These are phyloP conservation scores for Phoma sp. DNA, from an alignment of 2,329 filamentous ascomycete genomes.

Conservation along the genomic window DNA sequence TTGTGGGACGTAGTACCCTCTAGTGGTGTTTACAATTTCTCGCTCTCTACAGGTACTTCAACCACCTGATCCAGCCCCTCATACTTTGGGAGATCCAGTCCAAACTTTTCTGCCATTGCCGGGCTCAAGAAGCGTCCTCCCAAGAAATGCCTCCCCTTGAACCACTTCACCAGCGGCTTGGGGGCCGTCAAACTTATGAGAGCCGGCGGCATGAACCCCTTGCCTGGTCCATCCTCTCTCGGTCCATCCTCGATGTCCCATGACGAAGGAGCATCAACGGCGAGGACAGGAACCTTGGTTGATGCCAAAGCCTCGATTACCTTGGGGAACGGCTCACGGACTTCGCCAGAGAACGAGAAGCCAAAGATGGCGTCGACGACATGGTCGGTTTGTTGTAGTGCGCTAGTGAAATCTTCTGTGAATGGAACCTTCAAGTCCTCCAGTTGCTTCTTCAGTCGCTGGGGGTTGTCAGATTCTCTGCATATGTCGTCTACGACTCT, in stretches of 20 bases:
- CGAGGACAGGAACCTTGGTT: constrained; percentile 77
- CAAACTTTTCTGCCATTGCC: constrained; percentile 82
- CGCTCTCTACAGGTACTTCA: constrained; percentile 63
- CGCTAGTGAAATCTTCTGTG: constrained; percentile 75
- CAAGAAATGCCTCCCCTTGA: constrained; percentile 87
- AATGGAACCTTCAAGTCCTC: constrained; percentile 84
- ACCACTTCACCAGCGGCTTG: constrained; percentile 85
- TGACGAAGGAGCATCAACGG: constrained; percentile 90
- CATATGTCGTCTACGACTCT: not conserved
- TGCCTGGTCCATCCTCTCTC: constrained; percentile 76
- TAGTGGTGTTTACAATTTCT: constrained; percentile 21
- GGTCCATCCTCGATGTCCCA: constrained; percentile 93
- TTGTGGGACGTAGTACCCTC: not conserved
- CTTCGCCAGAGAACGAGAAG: constrained; percentile 90
- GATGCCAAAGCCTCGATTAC: constrained; percentile 80
- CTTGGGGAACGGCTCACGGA: constrained; percentile 87
- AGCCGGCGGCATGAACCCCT: constrained; percentile 78
- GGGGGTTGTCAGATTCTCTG: constrained; percentile 17
- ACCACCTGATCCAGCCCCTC: constrained; percentile 87
- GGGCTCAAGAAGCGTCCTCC: constrained; percentile 87
- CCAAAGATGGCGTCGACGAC: constrained; percentile 94
- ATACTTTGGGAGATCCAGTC: constrained; percentile 81
- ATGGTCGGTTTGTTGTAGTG: constrained; percentile 74
- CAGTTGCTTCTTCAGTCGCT: constrained; percentile 85
- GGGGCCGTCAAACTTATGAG: constrained; percentile 91